Evolutionary conservation across 345 rosid species (phyloP), one percentile per base, ranked within the genome.

Genomic region (Hibiscus mutabilis): DNA sequence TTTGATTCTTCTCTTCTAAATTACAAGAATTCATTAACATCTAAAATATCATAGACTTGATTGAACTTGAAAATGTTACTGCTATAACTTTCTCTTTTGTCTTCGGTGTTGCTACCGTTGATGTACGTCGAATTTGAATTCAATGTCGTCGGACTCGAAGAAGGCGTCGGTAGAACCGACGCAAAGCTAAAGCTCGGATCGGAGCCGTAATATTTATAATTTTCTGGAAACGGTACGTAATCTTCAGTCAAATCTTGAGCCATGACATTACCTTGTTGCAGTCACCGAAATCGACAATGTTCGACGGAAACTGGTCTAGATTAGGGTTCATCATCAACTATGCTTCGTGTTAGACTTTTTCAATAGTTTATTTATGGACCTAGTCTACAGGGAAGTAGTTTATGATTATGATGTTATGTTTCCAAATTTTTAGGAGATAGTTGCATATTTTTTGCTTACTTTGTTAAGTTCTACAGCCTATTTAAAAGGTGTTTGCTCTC

Each of bases 1-100:
- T 31, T 31, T 15, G n/a, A 18, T 69, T 77, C 42, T 3, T 0
- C 35, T 31, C 35, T 31, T 3, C 4, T 59, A 21, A 77, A 72
- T 82, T 82, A 82, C 86, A 89, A 80, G 82, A 87, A 83, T 53
- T 71, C 85, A 78, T 82, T 44, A 44, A 44, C 2, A 14, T 47
- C 52, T 4, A 47, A 47, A 47, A 47, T 47, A 47, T 44, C 49
- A 14, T 0, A n/a, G 52, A 47, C 14, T 14, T 47, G n/a, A 47
- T 47, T n/a, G 12, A 47, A 47, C 52, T 47, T 14, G n/a, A 13
- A 47, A 47, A 14, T 47, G 52, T 47, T 47, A 47, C 52, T 47
- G 52, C n/a, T 47, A 47, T 47, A 47, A 13, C 52, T 47, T 47
- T 47, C 52, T 14, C 52, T 47, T 47, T 47, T n/a, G 16, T 47